Evolutionary conservation across 148 eudicot species (phyloP).

Genomic region (Simmondsia chinensis): DNA sequence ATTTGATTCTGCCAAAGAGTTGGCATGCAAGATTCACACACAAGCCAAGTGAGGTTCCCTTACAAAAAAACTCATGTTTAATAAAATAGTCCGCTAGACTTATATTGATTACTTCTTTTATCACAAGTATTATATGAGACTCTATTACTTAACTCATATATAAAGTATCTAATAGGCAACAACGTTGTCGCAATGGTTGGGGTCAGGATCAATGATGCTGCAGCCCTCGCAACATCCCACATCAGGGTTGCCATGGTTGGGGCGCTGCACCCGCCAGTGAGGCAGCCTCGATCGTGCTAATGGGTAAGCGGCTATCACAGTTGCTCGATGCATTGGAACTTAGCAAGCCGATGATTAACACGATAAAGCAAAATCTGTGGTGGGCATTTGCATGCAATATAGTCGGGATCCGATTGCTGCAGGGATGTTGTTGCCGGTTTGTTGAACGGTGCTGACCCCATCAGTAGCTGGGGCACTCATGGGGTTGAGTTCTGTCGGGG

Average conservation of each 20-base stretch:
- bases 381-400: slow-evolving; percentile 97
- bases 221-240: slow-evolving; percentile 88
- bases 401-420: slow-evolving; percentile 95
- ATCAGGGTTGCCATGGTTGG: slow-evolving; percentile 91
- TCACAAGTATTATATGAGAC: no score
- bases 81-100: no score
- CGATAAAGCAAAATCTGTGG: slow-evolving; percentile 97
- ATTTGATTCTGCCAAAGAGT: no score
- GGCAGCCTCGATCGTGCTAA: slow-evolving; percentile 79
- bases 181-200: slow-evolving; percentile 96
- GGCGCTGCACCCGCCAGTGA: slow-evolving; percentile 98
- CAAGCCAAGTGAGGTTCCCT: no score
- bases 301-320: slow-evolving; percentile 88
- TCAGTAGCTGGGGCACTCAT: slow-evolving; percentile 95
- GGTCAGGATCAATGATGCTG: slow-evolving; percentile 97
- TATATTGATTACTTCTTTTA: no score
- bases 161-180: no score
- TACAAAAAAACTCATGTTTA: no score
- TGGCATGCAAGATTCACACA: no score
- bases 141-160: no score
- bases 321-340: slow-evolving; percentile 92
- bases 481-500: slow-evolving; percentile 91
- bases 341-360: slow-evolving; percentile 85
- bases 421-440: slow-evolving; percentile 69
- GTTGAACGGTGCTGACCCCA: slow-evolving; percentile 81